phyloP scores from a whole-genome alignment of 495 filamentous ascomycete species.

The Trichoderma asperelloides region DNA sequence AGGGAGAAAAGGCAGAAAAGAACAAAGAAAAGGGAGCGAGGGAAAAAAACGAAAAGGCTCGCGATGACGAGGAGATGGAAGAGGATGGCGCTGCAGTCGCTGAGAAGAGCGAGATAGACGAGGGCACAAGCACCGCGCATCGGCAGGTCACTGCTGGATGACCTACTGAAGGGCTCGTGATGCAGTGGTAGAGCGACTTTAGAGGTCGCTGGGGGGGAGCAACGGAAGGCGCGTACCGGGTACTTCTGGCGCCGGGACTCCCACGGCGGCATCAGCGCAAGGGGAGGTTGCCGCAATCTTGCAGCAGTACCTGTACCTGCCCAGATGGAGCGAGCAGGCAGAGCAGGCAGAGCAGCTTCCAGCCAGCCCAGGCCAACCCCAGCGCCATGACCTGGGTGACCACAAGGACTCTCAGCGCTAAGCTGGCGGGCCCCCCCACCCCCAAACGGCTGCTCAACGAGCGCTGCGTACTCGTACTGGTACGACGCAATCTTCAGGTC shows the following conservation, averaged over 20 bases:
- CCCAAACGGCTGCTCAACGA: background rate
- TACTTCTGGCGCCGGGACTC: background rate
- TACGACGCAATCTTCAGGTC: background rate
- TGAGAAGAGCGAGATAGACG: constrained; percentile 12
- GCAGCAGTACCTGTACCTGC: background rate
- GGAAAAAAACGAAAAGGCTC: background rate
- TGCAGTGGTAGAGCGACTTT: background rate
- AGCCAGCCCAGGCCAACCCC: background rate
- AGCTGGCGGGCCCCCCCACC: constrained; percentile 2
- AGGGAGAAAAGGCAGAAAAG: constrained; percentile 9
- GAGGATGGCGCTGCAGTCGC: constrained; percentile 8
- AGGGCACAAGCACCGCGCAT: background rate
- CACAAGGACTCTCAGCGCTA: constrained; percentile 5
- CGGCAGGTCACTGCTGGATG: constrained; percentile 5
- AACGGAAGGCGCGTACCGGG: background rate
- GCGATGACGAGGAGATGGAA: constrained; percentile 15
- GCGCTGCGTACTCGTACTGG: background rate
- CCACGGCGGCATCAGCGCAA: constrained; percentile 3
- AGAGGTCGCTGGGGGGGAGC: background rate
- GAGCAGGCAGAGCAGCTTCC: no score
- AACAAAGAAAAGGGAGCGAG: constrained; percentile 10
- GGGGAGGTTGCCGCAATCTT: background rate
- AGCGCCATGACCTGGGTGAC: background rate
- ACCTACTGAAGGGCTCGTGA: constrained; percentile 4
- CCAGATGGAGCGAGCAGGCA: background rate